Evolutionary conservation across 306 rosid species (phyloP), one percentile per base, ranked within the genome.

Genomic region (Pyrus communis): DNA sequence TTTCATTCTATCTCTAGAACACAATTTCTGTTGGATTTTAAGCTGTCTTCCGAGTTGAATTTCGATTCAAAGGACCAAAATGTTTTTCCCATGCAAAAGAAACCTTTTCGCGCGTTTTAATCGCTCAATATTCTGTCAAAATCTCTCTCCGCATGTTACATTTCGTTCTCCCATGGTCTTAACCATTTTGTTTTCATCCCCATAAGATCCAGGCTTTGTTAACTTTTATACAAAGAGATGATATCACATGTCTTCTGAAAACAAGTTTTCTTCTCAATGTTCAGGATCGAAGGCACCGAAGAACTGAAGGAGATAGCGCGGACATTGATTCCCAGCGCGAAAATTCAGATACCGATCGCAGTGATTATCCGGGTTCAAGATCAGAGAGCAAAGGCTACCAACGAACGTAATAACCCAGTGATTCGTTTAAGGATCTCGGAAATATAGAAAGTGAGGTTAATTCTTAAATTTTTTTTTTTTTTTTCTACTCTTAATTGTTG

Each of bases 251-350:
- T 25, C 35, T 49, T 70, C 30, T 70, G 3, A 31, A 15, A 11
- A n/a, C 6, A 9, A 35, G n/a, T 38, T 25, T 70, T 46, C 70
- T 77, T 21, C 35, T 76, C 55, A 43, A 70, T 80, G 67, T 71
- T 82, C 94, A 93, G 98, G 96, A 93, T 77, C 90, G 96, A 77
- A 89, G 98, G 86, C 85, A 80, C 77, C 78, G 96, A 71, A 88
- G 96, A 86, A 85, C 81, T 51, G 87, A 83, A 79, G 96, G 77
- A 2, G 85, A 78, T 28, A 91, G 91, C 85, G 84, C 77, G 79
- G 97, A 93, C 83, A 89, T 85, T 11, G 97, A 93, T 45, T 86
- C 94, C 28, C 96, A 89, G 77, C 89, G 77, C 78, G 96, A 87
- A 67, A 78, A 54, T 71, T 91, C 98, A 21, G 98, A 93, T 54